Conservation (phyloP, 2,329 filamentous ascomycete genomes). For the Calonectria naviculata region DNA sequence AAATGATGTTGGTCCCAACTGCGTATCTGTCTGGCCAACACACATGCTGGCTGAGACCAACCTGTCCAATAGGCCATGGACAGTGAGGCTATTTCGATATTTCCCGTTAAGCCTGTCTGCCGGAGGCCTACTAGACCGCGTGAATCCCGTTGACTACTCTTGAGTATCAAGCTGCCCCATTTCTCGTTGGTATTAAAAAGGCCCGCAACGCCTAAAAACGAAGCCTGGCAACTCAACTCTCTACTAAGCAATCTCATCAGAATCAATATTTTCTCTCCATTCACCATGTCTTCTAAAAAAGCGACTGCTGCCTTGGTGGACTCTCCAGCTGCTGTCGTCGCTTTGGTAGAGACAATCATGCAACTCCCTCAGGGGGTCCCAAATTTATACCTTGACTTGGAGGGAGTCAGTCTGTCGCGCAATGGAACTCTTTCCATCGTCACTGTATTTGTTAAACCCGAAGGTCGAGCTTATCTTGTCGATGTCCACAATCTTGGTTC, state of each 20-base stretch:
- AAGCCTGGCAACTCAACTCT: not conserved
- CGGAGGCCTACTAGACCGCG: not conserved
- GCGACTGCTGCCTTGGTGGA: not conserved
- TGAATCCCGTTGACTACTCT: no score
- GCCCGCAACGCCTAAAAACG: not conserved
- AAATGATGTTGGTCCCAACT: not conserved
- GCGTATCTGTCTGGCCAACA: not conserved
- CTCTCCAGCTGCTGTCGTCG: not conserved
- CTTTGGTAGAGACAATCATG: not conserved
- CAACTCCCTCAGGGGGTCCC: not conserved
- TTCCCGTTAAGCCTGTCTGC: not conserved
- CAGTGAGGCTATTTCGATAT: not conserved
- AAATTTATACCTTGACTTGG: constrained; percentile 15
- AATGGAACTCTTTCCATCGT: constrained; percentile 18
- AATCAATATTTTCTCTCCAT: not conserved
- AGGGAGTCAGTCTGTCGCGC: constrained; percentile 3
- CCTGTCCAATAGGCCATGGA: not conserved
- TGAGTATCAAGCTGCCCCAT: not conserved
- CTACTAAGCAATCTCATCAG: not conserved
- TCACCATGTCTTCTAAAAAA: not conserved
- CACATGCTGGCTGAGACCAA: not conserved
- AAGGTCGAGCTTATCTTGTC: constrained; percentile 7
- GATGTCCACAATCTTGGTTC: constrained; percentile 10
- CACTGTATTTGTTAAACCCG: not conserved
- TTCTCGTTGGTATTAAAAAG: not conserved